A percentile compares a stretch with the other conserved stretches of the same genome.
These are phyloP conservation scores for Ceratopteris richardii DNA, from an alignment of 75 land plant genomes.

Conservation along the genomic window DNA sequence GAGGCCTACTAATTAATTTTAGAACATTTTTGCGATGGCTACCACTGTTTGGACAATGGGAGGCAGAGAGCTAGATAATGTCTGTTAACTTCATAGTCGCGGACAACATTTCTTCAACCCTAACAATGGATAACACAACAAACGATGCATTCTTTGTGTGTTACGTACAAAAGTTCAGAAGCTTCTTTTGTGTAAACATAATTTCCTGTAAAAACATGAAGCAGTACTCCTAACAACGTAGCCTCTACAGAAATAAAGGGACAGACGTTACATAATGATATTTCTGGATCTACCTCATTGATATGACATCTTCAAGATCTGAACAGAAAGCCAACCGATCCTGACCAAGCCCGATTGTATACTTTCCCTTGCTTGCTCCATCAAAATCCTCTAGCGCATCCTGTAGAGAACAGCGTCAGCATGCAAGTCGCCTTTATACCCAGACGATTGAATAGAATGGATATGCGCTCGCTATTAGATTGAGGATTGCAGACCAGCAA, in stretches of 20 bases:
- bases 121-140: too few relatives aligned
- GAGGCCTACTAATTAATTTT: too few relatives aligned
- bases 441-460: neutral
- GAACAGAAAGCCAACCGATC: slow-evolving; percentile 93
- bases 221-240: neutral
- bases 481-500: too few relatives aligned
- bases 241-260: neutral
- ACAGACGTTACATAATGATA: neutral
- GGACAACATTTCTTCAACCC: too few relatives aligned
- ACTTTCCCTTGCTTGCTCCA: slow-evolving; percentile 88
- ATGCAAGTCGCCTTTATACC: neutral
- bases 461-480: neutral
- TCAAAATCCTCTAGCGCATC: slow-evolving; percentile 82
- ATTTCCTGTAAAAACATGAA: neutral
- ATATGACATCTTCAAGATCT: slow-evolving; percentile 91
- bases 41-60: too few relatives aligned
- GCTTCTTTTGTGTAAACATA: too few relatives aligned
- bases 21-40: too few relatives aligned
- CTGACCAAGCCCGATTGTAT: slow-evolving; percentile 94
- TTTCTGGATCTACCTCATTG: slow-evolving; percentile 61
- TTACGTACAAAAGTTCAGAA: too few relatives aligned
- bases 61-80: too few relatives aligned
- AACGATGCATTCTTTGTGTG: too few relatives aligned
- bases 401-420: slow-evolving; percentile 20
- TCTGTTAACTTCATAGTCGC: too few relatives aligned